Percentiles rank a stretch among this genome's conserved stretches.
Evolutionary conservation across 371 early-diverging fungal genomes (phyloP).

Genomic region (Apophysomyces elegans): DNA sequence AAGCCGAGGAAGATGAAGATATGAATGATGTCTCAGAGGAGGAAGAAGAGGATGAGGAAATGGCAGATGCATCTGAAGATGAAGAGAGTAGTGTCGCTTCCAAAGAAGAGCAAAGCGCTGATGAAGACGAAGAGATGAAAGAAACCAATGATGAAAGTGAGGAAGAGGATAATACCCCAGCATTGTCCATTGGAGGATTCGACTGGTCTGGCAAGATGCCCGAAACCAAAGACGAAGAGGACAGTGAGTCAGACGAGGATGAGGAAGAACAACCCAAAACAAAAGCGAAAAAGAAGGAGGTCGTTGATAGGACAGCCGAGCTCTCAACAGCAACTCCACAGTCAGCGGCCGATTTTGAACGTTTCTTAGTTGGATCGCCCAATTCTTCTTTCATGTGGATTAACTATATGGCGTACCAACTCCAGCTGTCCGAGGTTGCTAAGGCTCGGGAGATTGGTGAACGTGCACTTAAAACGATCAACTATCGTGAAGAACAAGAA

Average conservation of each 20-base stretch:
- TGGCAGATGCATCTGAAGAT: conserved; percentile 26
- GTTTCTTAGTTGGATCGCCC: conserved; percentile 90
- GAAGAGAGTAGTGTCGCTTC: conserved; percentile 41
- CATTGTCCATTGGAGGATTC: conserved; percentile 52
- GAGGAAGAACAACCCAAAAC: conserved; percentile 47
- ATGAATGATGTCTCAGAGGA: conserved; percentile 41
- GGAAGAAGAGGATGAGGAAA: conserved; percentile 34
- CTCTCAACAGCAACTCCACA: conserved; percentile 60
- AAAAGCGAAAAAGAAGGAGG: conserved; percentile 49
- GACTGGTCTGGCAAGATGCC: conserved; percentile 66
- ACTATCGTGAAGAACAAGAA: conserved; percentile 92
- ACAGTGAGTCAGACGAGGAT: conserved; percentile 44
- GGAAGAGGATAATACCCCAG: conserved; percentile 51
- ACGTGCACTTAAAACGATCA: conserved; percentile 92
- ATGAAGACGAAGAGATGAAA: conserved; percentile 46
- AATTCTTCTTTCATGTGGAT: conserved; percentile 97
- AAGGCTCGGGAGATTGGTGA: conserved; percentile 93
- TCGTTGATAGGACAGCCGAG: conserved; percentile 63
- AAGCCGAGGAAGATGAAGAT: conserved; percentile 48
- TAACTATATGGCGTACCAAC: conserved; percentile 96
- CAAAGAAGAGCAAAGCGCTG: conserved; percentile 41
- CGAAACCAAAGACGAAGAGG: conserved; percentile 20
- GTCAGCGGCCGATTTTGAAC: conserved; percentile 80
- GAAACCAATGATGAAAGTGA: conserved; percentile 40
- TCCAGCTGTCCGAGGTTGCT: conserved; percentile 86